Percentiles rank a stretch among this genome's conserved stretches.
These are phyloP conservation scores for Casuarina cunninghamiana DNA, from an alignment of 306 rosid genomes.

Conservation along the genomic window DNA sequence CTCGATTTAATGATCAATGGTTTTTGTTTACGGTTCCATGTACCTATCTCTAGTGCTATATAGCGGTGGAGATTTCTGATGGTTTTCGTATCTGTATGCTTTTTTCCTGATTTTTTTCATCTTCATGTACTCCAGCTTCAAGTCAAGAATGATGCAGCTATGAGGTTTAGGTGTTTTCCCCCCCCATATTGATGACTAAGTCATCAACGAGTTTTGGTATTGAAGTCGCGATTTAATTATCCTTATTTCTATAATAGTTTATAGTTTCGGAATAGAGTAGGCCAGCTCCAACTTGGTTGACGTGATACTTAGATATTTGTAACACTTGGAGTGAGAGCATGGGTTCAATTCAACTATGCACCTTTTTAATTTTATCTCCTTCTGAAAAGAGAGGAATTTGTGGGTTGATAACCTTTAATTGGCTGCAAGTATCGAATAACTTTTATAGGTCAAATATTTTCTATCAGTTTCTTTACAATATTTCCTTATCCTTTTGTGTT, in stretches of 20 bases:
- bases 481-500: too few relatives aligned
- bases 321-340: neutral
- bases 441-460: too few relatives aligned
- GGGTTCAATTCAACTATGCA: neutral
- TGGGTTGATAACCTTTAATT: too few relatives aligned
- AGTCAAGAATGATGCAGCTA: conserved; percentile 25
- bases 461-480: too few relatives aligned
- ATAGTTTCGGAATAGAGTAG: conserved; percentile 27
- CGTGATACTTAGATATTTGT: neutral
- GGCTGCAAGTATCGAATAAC: too few relatives aligned
- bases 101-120: neutral
- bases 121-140: conserved; percentile 32
- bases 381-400: neutral
- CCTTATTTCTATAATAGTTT: conserved; percentile 7
- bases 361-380: neutral
- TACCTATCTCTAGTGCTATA: neutral
- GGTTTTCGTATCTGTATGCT: neutral
- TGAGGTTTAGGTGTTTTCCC: conserved; percentile 27
- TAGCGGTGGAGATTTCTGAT: neutral
- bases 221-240: conserved; percentile 4
- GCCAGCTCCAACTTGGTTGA: neutral
- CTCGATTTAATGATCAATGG: neutral
- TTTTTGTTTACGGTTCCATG: neutral
- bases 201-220: neutral
- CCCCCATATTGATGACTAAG: conserved; percentile 25